phyloP scores from a whole-genome alignment of 2,329 filamentous ascomycete species.

The Penicillium sp. region DNA sequence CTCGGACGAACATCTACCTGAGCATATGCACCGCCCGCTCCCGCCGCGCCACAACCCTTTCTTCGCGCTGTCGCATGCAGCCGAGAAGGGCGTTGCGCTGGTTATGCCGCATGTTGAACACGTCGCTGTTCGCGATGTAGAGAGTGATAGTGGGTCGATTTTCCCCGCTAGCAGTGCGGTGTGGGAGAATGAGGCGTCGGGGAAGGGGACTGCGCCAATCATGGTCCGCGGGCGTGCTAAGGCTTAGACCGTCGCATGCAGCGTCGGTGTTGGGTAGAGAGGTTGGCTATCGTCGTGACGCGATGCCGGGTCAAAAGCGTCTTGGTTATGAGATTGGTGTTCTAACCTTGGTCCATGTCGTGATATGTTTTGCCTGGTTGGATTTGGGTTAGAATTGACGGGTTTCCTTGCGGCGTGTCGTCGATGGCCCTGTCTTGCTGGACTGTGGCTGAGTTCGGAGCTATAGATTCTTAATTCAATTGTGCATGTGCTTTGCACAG shows the following conservation, averaged over 20 bases:
- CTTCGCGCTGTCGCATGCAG: slow-evolving; percentile 33
- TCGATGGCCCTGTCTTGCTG: too few species aligned
- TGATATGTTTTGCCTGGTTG: too few species aligned
- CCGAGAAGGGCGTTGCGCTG: slow-evolving; percentile 40
- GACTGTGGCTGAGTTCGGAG: too few species aligned
- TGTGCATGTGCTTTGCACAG: too few species aligned
- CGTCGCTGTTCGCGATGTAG: slow-evolving; percentile 18
- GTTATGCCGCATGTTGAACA: slow-evolving; percentile 42
- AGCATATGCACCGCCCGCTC: slow-evolving; percentile 34
- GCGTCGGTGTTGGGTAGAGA: not conserved
- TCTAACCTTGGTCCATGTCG: too few species aligned
- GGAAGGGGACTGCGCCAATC: slow-evolving; percentile 18
- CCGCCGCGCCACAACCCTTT: slow-evolving; percentile 44
- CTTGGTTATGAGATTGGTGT: too few species aligned
- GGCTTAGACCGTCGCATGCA: not conserved
- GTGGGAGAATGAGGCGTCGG: slow-evolving; percentile 23
- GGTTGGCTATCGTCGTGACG: not conserved
- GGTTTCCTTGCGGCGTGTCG: too few species aligned
- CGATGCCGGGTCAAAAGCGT: too few species aligned
- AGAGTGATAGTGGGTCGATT: slow-evolving; percentile 27
- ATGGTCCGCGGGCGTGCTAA: slow-evolving; percentile 8
- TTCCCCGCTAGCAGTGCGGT: slow-evolving; percentile 33
- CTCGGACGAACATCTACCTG: slow-evolving; percentile 33
- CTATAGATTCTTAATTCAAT: too few species aligned
- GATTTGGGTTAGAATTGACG: too few species aligned